Conservation (phyloP, 257 asterid species). For the Gentiana macrophylla region DNA sequence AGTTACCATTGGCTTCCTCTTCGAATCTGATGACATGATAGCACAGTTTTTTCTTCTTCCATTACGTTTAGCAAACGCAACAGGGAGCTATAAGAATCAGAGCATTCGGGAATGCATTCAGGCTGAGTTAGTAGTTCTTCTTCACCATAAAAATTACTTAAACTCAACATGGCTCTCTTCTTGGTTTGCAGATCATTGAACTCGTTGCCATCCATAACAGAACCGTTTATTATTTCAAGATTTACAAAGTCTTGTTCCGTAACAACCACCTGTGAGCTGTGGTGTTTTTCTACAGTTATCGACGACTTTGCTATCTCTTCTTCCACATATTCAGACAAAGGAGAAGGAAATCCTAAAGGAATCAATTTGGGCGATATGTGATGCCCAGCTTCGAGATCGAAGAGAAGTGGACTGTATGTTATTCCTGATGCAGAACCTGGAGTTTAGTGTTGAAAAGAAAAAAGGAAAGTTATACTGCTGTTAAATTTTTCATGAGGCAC, state of each 20-base stretch:
- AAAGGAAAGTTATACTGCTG: not conserved
- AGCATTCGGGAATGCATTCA: slow-evolving; percentile 31
- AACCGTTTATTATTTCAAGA: slow-evolving; percentile 11
- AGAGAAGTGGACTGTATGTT: slow-evolving; percentile 45
- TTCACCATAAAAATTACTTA: slow-evolving; percentile 32
- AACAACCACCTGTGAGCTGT: slow-evolving; percentile 21
- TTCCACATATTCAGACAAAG: slow-evolving; percentile 73
- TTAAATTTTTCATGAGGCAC: not conserved
- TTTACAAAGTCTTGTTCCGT: slow-evolving; percentile 23
- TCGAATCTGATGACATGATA: slow-evolving; percentile 80
- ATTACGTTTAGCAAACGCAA: slow-evolving; percentile 33
- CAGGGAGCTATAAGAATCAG: slow-evolving; percentile 48
- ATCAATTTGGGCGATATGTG: slow-evolving; percentile 54
- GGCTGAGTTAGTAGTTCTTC: slow-evolving; percentile 33
- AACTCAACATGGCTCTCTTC: slow-evolving; percentile 59
- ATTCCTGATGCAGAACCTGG: slow-evolving; percentile 36
- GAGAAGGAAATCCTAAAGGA: slow-evolving; percentile 52
- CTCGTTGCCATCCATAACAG: slow-evolving; percentile 14
- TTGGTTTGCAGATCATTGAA: slow-evolving; percentile 37
- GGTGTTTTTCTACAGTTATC: slow-evolving; percentile 34
- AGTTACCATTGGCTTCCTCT: slow-evolving; percentile 38
- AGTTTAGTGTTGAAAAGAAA: too few relatives aligned
- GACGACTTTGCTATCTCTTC: slow-evolving; percentile 59
- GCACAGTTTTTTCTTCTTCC: slow-evolving; percentile 39
- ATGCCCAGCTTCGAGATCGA: slow-evolving; percentile 87